Base-by-base conservation (phyloP, 2,329 filamentous ascomycete species). In the Cladophialophora bantiana region DNA sequence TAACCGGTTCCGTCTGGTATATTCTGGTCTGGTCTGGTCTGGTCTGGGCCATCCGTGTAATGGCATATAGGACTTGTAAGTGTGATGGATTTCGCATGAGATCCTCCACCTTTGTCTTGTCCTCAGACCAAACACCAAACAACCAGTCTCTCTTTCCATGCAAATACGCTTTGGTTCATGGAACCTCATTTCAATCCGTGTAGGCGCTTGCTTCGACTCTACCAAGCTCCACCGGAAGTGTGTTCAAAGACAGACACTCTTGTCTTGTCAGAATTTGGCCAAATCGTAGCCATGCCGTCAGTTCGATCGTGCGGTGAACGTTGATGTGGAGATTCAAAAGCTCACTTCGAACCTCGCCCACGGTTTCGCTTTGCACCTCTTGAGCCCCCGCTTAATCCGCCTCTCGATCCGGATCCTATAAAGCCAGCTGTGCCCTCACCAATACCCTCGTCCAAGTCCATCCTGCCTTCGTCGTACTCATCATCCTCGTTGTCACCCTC, bases 371-470 rank as follows among this genome's bases (percentile, higher is more conserved):
- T 73, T 31, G 71, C 67, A 26, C 71, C 71, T 42, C 70, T 50
- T 31, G 62, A 60, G 15, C 50, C 40, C n/a, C 62, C 62, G 7
- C 58, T 60, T 2, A 38, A 56, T 40, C 58, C n/a, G 20, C 45
- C 68, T 58, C 31, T 62, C 56, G 20, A 15, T 36, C 40, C 57
- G 13, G 26, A 7, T 1, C 13, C 45, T 10, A 32, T 5, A 31
- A 53, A 53, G n/a, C 20, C 35, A 31, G 35, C 55, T 18, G n/a
- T 7, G 13, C 45, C 31, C n/a, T 71, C 71, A 53, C 73, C 68
- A 12, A 71, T 57, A 9, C 73, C 69, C 34, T 73, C 73, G 84
- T 71, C 70, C 20, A 71, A n/a, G 53, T 72, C 69, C 68, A 73
- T 73, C 7, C 62, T 65, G 13, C 45, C 67, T 26, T 73, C 72